A percentile compares a stretch with the other conserved stretches of the same genome.
phyloP scores from a whole-genome alignment of 805 yeast species.

The Pichia nakasei region DNA sequence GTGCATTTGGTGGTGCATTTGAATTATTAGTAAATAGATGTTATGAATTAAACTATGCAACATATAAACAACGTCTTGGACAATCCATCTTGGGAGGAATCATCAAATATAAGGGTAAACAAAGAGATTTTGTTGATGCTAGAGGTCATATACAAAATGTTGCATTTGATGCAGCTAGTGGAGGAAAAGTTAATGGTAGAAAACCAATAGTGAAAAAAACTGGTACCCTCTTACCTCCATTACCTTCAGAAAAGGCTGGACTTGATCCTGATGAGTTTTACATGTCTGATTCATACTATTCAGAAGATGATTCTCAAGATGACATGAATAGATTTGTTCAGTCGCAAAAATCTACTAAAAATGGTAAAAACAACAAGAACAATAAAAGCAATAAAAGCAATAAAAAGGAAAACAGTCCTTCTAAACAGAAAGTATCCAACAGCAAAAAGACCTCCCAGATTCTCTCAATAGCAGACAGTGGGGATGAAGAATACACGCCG shows the following conservation, averaged over 20 bases:
- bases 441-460: constrained; percentile 78
- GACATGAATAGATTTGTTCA: constrained; percentile 14
- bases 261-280: constrained; percentile 33
- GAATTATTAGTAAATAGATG: constrained; percentile 68
- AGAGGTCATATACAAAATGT: constrained; percentile 53
- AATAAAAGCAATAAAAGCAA: constrained; percentile 16
- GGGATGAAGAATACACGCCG: constrained; percentile 1
- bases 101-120: constrained; percentile 64
- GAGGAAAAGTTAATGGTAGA: constrained; percentile 5
- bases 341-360: constrained; percentile 6
- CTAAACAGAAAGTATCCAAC: constrained; percentile 44
- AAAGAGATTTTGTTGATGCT: constrained; percentile 71
- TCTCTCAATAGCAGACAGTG: constrained; percentile 13
- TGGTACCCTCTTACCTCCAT: constrained; percentile 19
- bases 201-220: not conserved
- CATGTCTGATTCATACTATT: constrained; percentile 29
- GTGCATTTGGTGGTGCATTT: constrained; percentile 84
- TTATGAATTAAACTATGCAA: constrained; percentile 57
- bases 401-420: constrained; percentile 4
- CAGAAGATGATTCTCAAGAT: constrained; percentile 19
- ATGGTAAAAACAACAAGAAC: constrained; percentile 12
- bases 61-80: constrained; percentile 59
- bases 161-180: constrained; percentile 33
- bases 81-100: constrained; percentile 73
- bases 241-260: constrained; percentile 31